These are phyloP conservation scores for Lichtheimia corymbifera DNA, from an alignment of 371 early-diverging fungal species.

Conservation along the genomic window DNA sequence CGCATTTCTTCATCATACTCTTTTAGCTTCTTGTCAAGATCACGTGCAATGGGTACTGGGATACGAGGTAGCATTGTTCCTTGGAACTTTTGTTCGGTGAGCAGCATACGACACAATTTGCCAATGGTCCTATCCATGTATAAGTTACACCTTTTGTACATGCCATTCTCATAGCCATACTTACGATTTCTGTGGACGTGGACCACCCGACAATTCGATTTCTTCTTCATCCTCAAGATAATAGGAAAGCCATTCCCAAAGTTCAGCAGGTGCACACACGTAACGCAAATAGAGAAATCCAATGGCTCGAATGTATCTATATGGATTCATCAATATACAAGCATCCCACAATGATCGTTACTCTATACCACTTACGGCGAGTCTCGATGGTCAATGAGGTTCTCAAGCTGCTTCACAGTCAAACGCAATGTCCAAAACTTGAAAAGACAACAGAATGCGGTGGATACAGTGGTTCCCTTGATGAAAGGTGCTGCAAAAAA, in stretches of 20 bases:
- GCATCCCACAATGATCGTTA: not conserved
- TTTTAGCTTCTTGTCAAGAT: conserved; percentile 65
- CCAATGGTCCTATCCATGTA: conserved; percentile 77
- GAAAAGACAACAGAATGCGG: conserved; percentile 84
- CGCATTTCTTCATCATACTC: conserved; percentile 49
- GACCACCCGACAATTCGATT: conserved; percentile 66
- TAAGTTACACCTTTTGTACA: too few species aligned
- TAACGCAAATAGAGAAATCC: conserved; percentile 87
- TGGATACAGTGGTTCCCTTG: conserved; percentile 80
- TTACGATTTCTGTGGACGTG: conserved; percentile 63
- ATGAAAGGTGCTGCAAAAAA: conserved; percentile 73
- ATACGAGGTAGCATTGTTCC: conserved; percentile 87
- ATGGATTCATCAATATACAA: not conserved
- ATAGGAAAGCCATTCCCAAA: conserved; percentile 85
- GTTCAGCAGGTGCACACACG: conserved; percentile 75
- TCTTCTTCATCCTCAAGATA: conserved; percentile 83
- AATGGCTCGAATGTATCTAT: conserved; percentile 77
- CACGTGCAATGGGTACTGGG: conserved; percentile 81
- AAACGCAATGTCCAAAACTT: conserved; percentile 84
- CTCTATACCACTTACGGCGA: conserved; percentile 64
- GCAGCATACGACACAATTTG: conserved; percentile 61
- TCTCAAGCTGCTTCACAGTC: conserved; percentile 78
- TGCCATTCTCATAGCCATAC: too few species aligned
- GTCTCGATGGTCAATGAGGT: conserved; percentile 75
- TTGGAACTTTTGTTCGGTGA: conserved; percentile 70